phyloP scores from a whole-genome alignment of 192 early-diverging fungal genomes.

The Entomortierella lignicola region DNA sequence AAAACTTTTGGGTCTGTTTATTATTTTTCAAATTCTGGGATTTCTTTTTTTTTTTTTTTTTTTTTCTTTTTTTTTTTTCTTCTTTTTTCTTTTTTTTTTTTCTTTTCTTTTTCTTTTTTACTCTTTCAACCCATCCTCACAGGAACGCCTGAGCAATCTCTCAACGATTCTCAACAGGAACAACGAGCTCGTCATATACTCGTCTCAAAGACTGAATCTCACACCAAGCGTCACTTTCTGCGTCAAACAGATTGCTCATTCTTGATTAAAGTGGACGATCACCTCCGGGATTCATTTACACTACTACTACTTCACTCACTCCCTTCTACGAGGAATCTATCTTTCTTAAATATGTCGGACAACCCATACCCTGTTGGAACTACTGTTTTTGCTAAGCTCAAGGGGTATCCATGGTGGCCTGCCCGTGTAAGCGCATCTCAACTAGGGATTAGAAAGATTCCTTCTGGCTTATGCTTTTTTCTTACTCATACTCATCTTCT shows the following conservation, averaged over 20 bases:
- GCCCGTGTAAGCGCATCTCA: slow-evolving; percentile 61
- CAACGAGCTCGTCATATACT: neutral
- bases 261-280: neutral
- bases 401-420: slow-evolving; percentile 73
- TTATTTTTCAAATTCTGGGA: too few species aligned
- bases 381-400: slow-evolving; percentile 68
- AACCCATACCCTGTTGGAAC: slow-evolving; percentile 61
- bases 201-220: neutral
- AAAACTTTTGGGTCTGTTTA: too few species aligned
- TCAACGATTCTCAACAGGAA: neutral
- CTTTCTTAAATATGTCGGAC: slow-evolving; percentile 21
- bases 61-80: neutral
- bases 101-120: neutral
- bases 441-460: too few species aligned
- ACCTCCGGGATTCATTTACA: neutral
- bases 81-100: neutral
- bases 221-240: neutral
- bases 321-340: neutral
- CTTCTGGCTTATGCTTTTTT: too few species aligned
- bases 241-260: neutral
- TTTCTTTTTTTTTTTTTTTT: neutral
- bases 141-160: slow-evolving; percentile 11
- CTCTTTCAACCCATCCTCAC: slow-evolving; percentile 5
- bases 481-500: neutral
- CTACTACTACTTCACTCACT: neutral